These are phyloP conservation scores for Rhodamnia rubescens DNA, from an alignment of 345 rosid genomes.

Conservation along the genomic window DNA sequence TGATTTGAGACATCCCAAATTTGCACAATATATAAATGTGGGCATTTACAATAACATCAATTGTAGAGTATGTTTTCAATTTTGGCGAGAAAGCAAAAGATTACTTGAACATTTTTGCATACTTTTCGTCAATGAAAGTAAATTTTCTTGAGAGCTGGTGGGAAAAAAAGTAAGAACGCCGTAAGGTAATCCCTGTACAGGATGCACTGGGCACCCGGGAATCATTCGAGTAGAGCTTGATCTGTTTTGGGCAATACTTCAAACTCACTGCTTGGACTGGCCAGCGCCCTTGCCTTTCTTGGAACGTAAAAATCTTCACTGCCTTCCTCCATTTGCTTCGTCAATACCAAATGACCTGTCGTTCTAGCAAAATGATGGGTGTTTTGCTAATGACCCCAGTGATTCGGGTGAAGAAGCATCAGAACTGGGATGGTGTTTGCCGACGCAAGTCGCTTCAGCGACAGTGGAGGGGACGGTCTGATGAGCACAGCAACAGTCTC, in stretches of 20 bases:
- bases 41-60: not conserved
- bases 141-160: not conserved
- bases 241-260: not conserved
- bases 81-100: not conserved
- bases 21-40: not conserved
- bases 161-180: not conserved
- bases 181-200: not conserved
- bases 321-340: not conserved
- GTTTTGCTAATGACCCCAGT: not conserved
- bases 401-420: not conserved
- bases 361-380: not conserved
- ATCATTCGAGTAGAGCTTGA: not conserved
- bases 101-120: not conserved
- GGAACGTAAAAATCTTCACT: not conserved
- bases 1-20: not conserved
- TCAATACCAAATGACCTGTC: not conserved
- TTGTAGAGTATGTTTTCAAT: not conserved
- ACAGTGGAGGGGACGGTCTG: not conserved
- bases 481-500: not conserved
- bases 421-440: not conserved
- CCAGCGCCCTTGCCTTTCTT: not conserved
- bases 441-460: no score
- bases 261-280: not conserved
- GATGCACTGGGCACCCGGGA: not conserved
- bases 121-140: not conserved